phyloP scores from a whole-genome alignment of 345 rosid genomes.

The Salix koriyanagi region DNA sequence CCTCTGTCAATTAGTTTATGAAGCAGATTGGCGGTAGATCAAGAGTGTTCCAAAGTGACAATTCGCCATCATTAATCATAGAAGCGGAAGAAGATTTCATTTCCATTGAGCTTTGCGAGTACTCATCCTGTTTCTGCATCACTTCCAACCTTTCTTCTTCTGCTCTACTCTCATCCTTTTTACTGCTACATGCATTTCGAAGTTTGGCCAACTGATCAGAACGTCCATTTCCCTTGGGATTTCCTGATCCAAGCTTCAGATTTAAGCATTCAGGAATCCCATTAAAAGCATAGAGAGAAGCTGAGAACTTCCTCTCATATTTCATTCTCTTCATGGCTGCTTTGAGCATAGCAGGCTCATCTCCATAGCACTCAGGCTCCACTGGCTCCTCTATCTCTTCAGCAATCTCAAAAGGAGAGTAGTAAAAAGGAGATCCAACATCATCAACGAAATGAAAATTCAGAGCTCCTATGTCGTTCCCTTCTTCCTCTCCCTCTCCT shows the following conservation, averaged over 20 bases:
- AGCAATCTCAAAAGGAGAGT: slow-evolving; percentile 52
- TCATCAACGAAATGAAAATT: slow-evolving; percentile 53
- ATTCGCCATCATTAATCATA: slow-evolving; percentile 37
- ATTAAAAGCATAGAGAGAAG: slow-evolving; percentile 60
- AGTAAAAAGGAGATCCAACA: slow-evolving; percentile 24
- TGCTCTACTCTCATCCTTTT: slow-evolving; percentile 11
- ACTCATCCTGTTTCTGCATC: slow-evolving; percentile 15
- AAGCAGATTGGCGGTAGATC: slow-evolving; percentile 62
- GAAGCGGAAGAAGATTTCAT: slow-evolving; percentile 16
- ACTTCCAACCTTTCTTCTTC: slow-evolving; percentile 12
- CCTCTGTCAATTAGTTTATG: slow-evolving; percentile 32
- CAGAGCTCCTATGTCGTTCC: slow-evolving; percentile 10
- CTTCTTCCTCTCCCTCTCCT: slow-evolving; percentile 22
- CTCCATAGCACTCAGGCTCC: slow-evolving; percentile 31
- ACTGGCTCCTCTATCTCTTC: slow-evolving; percentile 42
- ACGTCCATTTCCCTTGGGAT: slow-evolving; percentile 18
- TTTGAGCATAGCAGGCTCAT: slow-evolving; percentile 41
- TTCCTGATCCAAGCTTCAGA: slow-evolving; percentile 33
- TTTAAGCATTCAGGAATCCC: slow-evolving; percentile 55
- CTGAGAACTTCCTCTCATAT: slow-evolving; percentile 59
- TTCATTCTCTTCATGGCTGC: slow-evolving; percentile 56
- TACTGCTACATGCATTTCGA: slow-evolving; percentile 36
- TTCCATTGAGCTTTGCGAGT: slow-evolving; percentile 15
- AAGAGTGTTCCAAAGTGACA: slow-evolving; percentile 56
- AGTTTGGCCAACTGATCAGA: slow-evolving; percentile 33